Evolutionary conservation across 768 basidiomycete species (phyloP).

Genomic region (Tricholomella constricta): DNA sequence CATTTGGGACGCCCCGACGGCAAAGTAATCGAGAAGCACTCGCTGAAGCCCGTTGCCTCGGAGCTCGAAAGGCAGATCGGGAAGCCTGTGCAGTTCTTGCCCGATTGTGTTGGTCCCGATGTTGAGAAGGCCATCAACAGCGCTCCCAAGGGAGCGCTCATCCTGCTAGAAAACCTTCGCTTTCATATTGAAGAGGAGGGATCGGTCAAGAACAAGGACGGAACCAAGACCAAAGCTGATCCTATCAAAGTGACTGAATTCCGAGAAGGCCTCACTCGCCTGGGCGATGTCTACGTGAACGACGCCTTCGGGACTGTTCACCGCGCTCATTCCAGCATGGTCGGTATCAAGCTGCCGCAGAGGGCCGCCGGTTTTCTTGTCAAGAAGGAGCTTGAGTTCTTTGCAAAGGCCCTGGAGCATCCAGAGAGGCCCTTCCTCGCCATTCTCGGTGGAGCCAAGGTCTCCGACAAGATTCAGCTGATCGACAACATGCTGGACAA

Average conservation of each 20-base stretch:
- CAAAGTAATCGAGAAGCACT: conserved; percentile 85
- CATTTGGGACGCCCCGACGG: conserved; percentile 98
- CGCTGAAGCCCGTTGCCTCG: conserved; percentile 81
- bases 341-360: conserved; percentile 90
- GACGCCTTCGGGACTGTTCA: conserved; percentile 99
- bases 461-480: conserved; percentile 97
- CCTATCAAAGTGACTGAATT: conserved; percentile 78
- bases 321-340: conserved; percentile 98
- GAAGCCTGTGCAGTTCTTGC: conserved; percentile 76
- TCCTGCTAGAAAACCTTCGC: conserved; percentile 96
- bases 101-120: conserved; percentile 84
- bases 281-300: conserved; percentile 97
- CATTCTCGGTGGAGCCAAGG: conserved; percentile 97
- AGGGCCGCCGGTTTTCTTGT: conserved; percentile 95
- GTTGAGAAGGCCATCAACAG: conserved; percentile 76
- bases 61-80: conserved; percentile 77
- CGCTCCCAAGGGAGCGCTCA: conserved; percentile 66
- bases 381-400: conserved; percentile 98
- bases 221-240: conserved; percentile 94
- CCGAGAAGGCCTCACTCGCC: conserved; percentile 82
- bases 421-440: conserved; percentile 97
- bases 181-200: conserved; percentile 99
- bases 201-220: conserved; percentile 89
- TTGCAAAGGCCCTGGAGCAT: conserved; percentile 94
- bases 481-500: conserved; percentile 99